Evolutionary conservation across 169 alveolate genomes (phyloP).

Genomic region (Cryptosporidium sp.): DNA sequence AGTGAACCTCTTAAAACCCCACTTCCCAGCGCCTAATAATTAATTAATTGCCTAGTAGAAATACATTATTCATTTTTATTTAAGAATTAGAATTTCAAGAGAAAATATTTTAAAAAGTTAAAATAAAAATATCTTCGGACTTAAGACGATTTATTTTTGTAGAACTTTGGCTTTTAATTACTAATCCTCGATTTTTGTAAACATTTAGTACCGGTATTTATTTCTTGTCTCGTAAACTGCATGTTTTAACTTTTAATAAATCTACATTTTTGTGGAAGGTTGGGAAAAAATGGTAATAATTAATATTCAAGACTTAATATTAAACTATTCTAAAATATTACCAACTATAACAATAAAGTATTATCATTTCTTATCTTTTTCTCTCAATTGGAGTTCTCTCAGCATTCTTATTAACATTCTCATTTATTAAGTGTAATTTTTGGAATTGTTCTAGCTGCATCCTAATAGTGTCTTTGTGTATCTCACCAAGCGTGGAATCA

Average conservation of each 20-base stretch:
- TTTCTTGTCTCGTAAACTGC: slow-evolving; percentile 25
- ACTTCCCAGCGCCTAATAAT: slow-evolving; percentile 34
- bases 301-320: neutral
- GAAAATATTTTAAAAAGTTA: neutral
- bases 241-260: neutral
- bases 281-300: neutral
- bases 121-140: neutral
- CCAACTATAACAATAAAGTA: neutral
- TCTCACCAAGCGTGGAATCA: slow-evolving; percentile 41
- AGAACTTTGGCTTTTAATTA: too few relatives aligned
- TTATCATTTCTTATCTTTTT: slow-evolving; percentile 12
- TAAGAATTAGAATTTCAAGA: neutral
- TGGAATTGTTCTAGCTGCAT: slow-evolving; percentile 74
- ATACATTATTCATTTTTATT: neutral
- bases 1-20: slow-evolving; percentile 37
- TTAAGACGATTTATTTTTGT: too few relatives aligned
- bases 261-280: neutral
- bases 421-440: slow-evolving; percentile 40
- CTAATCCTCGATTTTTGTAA: neutral
- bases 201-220: neutral
- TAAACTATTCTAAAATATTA: neutral
- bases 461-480: slow-evolving; percentile 67
- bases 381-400: slow-evolving; percentile 2
- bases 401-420: slow-evolving; percentile 51
- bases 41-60: neutral